phyloP scores from a whole-genome alignment of 306 rosid species.

The Rosa lucieae region DNA sequence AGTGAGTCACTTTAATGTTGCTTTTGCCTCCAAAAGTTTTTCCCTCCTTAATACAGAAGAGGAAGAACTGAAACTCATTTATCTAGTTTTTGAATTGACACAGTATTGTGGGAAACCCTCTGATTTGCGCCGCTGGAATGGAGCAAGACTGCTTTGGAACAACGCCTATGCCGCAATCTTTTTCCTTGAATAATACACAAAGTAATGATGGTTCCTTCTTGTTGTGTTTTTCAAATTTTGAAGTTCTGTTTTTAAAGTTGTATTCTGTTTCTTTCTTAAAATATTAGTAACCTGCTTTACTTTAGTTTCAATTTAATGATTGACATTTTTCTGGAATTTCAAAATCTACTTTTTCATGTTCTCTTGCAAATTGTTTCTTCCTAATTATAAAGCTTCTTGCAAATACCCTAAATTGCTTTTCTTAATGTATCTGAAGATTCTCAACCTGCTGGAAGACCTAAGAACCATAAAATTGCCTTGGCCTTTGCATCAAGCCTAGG shows the following conservation, averaged over 20 bases:
- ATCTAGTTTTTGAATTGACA: slow-evolving; percentile 28
- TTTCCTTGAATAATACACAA: slow-evolving; percentile 46
- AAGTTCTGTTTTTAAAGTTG: slow-evolving; percentile 10
- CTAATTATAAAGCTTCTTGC: slow-evolving; percentile 10
- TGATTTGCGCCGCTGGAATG: slow-evolving; percentile 60
- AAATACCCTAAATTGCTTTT: slow-evolving; percentile 5
- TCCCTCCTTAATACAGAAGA: background rate
- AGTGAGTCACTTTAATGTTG: slow-evolving; percentile 45
- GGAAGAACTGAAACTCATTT: slow-evolving; percentile 5
- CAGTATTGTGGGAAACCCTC: slow-evolving; percentile 83
- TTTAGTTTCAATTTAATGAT: slow-evolving; percentile 26
- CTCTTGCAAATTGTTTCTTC: slow-evolving; percentile 5
- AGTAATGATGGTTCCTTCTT: slow-evolving; percentile 49
- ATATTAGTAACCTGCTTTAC: slow-evolving; percentile 22
- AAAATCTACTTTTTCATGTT: background rate
- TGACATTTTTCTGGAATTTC: slow-evolving; percentile 7
- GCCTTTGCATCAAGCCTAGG: slow-evolving; percentile 87
- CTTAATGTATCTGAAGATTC: slow-evolving; percentile 40
- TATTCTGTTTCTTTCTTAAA: slow-evolving; percentile 13
- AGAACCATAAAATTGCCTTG: slow-evolving; percentile 67
- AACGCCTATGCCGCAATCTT: slow-evolving; percentile 28
- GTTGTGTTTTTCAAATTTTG: slow-evolving; percentile 13
- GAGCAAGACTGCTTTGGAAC: slow-evolving; percentile 62
- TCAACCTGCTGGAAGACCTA: slow-evolving; percentile 51
- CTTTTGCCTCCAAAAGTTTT: background rate